Evolutionary conservation across 208 protist genomes (phyloP).

Genomic region (Leptomonas seymouri): DNA sequence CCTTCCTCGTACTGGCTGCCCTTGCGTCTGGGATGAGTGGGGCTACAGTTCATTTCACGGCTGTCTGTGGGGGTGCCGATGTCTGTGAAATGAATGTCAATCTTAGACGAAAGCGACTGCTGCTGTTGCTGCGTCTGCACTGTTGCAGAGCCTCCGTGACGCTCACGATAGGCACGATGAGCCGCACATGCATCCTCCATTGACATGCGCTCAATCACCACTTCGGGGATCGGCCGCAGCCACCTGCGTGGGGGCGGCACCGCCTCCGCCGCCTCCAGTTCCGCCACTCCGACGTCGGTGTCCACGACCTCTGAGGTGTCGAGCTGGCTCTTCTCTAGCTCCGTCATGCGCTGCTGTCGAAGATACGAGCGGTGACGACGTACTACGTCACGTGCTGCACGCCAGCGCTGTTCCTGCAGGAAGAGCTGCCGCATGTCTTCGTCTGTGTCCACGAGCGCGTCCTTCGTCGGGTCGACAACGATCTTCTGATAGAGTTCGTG

Average conservation of each 20-base stretch:
- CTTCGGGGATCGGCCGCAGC: slow-evolving; percentile 22
- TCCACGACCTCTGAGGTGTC: not conserved
- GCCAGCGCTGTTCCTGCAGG: slow-evolving; percentile 34
- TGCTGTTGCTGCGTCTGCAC: not conserved
- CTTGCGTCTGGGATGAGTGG: too few species aligned
- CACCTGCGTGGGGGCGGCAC: slow-evolving; percentile 16
- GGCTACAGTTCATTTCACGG: not conserved
- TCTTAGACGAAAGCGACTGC: not conserved
- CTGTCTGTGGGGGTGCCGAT: not conserved
- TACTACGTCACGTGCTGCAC: slow-evolving; percentile 16
- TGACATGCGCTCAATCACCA: slow-evolving; percentile 22
- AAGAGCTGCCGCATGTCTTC: slow-evolving; percentile 32
- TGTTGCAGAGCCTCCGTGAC: not conserved
- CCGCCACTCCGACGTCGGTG: not conserved
- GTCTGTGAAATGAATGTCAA: too few species aligned
- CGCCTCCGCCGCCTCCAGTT: slow-evolving; percentile 17
- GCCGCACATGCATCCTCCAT: slow-evolving; percentile 19
- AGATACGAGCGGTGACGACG: slow-evolving; percentile 11
- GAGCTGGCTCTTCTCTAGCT: not conserved
- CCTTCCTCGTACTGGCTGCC: too few species aligned
- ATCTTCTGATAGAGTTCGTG: slow-evolving; percentile 28
- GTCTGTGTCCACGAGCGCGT: slow-evolving; percentile 40
- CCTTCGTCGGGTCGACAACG: slow-evolving; percentile 17
- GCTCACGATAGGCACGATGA: slow-evolving; percentile 12
- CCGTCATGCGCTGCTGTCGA: slow-evolving; percentile 2